Evolutionary conservation across 441 rosid species (phyloP).

Genomic region (Pelargonium citronellum): DNA sequence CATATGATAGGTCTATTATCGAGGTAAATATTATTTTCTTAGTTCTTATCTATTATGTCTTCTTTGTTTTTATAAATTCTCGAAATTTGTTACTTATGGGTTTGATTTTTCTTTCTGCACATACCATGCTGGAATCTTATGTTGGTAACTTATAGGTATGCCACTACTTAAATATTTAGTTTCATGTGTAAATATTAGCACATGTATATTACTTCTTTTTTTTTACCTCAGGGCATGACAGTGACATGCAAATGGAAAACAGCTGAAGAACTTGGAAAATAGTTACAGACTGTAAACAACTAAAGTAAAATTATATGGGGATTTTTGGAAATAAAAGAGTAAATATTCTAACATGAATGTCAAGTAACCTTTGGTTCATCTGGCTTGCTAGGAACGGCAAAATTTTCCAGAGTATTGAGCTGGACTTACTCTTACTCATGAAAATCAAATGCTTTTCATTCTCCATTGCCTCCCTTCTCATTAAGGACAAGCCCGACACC

Average conservation of each 20-base stretch:
- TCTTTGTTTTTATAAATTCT: not conserved
- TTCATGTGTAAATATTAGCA: not conserved
- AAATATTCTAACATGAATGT: too few relatives aligned
- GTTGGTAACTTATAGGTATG: too few relatives aligned
- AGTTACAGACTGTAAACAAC: not conserved
- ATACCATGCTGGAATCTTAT: not conserved
- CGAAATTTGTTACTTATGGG: not conserved
- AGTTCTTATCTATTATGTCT: constrained; percentile 9
- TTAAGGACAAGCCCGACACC: too few relatives aligned
- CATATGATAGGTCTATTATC: constrained; percentile 72
- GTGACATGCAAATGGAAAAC: not conserved
- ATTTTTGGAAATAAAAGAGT: not conserved
- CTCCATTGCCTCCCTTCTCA: too few relatives aligned
- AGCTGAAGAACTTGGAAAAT: not conserved
- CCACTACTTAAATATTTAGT: not conserved
- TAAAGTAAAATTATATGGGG: not conserved
- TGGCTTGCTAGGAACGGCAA: too few relatives aligned
- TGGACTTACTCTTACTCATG: too few relatives aligned
- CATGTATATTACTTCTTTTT: not conserved
- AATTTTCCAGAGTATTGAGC: too few relatives aligned
- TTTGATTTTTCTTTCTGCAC: not conserved
- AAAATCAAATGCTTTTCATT: too few relatives aligned
- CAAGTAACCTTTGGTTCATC: not conserved
- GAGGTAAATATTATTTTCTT: constrained; percentile 48
- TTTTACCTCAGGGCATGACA: not conserved